Evolutionary conservation across 192 early-diverging fungal genomes (phyloP).

Genomic region (Gryganskiella cystojenkinii): DNA sequence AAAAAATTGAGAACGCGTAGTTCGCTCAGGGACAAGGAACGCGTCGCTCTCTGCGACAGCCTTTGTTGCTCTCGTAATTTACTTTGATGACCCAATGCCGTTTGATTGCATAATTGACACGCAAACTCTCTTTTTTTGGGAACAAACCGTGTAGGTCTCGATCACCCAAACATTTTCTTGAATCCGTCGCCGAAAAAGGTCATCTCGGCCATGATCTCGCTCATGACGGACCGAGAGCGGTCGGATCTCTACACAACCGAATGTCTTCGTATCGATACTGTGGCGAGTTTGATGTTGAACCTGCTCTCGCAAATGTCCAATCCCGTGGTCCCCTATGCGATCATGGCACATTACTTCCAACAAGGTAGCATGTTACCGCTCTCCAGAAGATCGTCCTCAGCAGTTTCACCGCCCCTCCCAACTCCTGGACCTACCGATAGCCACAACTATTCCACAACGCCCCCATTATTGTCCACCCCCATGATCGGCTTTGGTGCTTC

Average conservation of each 20-base stretch:
- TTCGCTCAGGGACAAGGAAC: too few relatives aligned
- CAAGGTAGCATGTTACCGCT: not conserved
- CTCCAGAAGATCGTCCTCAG: not conserved
- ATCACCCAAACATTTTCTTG: constrained; percentile 26
- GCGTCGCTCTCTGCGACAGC: too few relatives aligned
- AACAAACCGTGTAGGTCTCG: constrained; percentile 5
- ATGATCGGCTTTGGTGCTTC: not conserved
- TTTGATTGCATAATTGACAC: not conserved
- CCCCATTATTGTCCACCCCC: not conserved
- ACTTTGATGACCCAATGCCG: too few relatives aligned
- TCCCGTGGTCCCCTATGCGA: constrained; percentile 38
- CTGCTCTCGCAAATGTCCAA: constrained; percentile 51
- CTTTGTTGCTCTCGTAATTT: too few relatives aligned
- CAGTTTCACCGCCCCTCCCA: not conserved
- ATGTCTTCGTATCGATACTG: constrained; percentile 44
- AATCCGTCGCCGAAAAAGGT: constrained; percentile 49
- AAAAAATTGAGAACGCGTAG: too few relatives aligned
- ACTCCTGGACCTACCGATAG: not conserved
- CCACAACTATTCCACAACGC: not conserved
- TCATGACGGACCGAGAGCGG: constrained; percentile 37
- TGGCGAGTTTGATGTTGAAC: constrained; percentile 35
- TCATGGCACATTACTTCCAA: constrained; percentile 43
- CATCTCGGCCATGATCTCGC: constrained; percentile 41
- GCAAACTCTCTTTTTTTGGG: not conserved
- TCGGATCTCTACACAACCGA: constrained; percentile 31